Conservation (phyloP, 768 basidiomycete species). For the Clitopilus hobsonii region DNA sequence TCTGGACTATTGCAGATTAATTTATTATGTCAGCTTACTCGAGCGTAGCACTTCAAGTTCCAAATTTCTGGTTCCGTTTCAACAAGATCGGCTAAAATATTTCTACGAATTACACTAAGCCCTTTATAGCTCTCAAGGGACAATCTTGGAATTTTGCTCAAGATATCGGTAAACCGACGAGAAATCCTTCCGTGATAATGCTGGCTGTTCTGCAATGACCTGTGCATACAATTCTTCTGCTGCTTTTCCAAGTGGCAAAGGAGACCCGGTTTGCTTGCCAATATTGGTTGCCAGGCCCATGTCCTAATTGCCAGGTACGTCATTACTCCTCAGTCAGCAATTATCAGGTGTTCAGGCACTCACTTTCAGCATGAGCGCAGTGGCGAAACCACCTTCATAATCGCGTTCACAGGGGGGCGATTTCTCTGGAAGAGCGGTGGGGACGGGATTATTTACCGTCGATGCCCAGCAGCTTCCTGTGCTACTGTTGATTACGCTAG, state of each 20-base stretch:
- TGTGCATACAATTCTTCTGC: slow-evolving; percentile 60
- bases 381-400: slow-evolving; percentile 85
- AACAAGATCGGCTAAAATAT: slow-evolving; percentile 1
- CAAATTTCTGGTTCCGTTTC: not conserved
- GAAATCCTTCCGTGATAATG: slow-evolving; percentile 69
- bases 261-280: slow-evolving; percentile 41
- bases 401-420: slow-evolving; percentile 79
- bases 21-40: slow-evolving; percentile 14
- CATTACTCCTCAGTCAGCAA: slow-evolving; percentile 5
- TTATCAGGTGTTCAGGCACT: slow-evolving; percentile 1
- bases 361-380: slow-evolving; percentile 80
- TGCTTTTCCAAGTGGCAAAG: slow-evolving; percentile 62
- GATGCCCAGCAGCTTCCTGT: slow-evolving; percentile 84
- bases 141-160: slow-evolving; percentile 17
- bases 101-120: slow-evolving; percentile 1
- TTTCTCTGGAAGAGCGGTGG: slow-evolving; percentile 61
- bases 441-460: slow-evolving; percentile 86
- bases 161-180: slow-evolving; percentile 75
- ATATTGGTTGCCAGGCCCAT: slow-evolving; percentile 76
- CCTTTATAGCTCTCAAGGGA: not conserved
- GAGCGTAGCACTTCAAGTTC: not conserved
- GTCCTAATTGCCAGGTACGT: slow-evolving; percentile 45
- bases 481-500: slow-evolving; percentile 80
- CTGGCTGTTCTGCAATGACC: slow-evolving; percentile 49
- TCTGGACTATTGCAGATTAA: slow-evolving; percentile 7